Conservation (phyloP, 2,329 filamentous ascomycete species). For the Raffaelea deltoideospora region DNA sequence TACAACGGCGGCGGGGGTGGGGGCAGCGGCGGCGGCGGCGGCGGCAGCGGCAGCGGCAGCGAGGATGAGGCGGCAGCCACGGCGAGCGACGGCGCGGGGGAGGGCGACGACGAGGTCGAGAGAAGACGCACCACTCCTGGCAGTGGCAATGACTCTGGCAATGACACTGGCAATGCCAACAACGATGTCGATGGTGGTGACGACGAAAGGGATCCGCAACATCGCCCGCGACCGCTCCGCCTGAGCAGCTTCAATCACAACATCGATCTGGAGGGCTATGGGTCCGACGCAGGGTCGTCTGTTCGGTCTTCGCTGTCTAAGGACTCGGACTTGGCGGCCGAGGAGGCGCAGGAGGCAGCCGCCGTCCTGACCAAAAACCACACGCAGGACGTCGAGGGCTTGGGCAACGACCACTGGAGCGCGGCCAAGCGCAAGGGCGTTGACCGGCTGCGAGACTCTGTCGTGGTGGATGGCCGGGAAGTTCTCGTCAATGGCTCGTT, state of each 20-base stretch:
- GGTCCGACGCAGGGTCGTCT: conserved; percentile 18
- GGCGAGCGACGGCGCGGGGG: too few species aligned
- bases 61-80: too few species aligned
- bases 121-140: too few species aligned
- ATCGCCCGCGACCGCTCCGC: too few species aligned
- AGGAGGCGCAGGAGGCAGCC: conserved; percentile 31
- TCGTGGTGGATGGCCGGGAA: conserved; percentile 53
- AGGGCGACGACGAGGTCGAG: not conserved
- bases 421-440: conserved; percentile 43
- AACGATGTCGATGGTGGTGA: conserved; percentile 25
- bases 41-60: conserved; percentile 7
- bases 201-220: too few species aligned
- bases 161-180: conserved; percentile 15
- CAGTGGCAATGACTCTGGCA: too few species aligned
- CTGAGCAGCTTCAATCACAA: conserved; percentile 63
- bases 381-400: conserved; percentile 62
- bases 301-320: not conserved
- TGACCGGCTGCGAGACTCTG: conserved; percentile 54
- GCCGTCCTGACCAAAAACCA: conserved; percentile 48
- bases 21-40: conserved; percentile 14
- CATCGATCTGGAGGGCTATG: conserved; percentile 41
- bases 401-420: conserved; percentile 63
- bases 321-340: conserved; percentile 16
- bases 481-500: conserved; percentile 40
- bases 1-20: conserved; percentile 21